Base-by-base conservation (phyloP, 768 basidiomycete genomes). In the Phaffia tasmanica region DNA sequence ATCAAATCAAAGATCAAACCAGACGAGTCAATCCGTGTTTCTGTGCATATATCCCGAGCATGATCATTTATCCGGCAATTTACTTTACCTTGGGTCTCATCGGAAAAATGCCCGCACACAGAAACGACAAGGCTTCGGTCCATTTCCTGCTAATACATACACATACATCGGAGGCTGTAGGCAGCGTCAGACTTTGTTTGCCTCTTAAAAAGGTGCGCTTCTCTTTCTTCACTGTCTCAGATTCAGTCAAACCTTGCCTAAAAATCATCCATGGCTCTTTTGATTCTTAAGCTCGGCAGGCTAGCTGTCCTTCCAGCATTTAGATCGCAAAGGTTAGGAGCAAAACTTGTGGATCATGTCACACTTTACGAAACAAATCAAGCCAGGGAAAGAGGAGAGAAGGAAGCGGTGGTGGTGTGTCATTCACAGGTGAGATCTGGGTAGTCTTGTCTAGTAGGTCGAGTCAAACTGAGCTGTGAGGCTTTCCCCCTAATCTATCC, bases 1-100 rank as follows among this genome's bases (percentile, higher is more conserved):
- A 91, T 89, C 72, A 80, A 86, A 54, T 76, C 86, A 25, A 86
- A 88, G 59, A 80, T 79, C 11, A 89, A 92, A 76, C 79, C 85
- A 71, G 89, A 91, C 76, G 80, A 82, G 88, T 86, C n/a, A 56
- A 11, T 56, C 54, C n/a, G 29, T 9, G n/a, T n/a, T n/a, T n/a
- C n/a, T n/a, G n/a, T n/a, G n/a, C n/a, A n/a, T n/a, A n/a, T n/a
- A n/a, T n/a, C n/a, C n/a, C n/a, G n/a, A n/a, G n/a, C n/a, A n/a
- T n/a, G n/a, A n/a, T n/a, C n/a, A n/a, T n/a, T n/a, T n/a, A n/a
- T n/a, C n/a, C n/a, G n/a, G n/a, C n/a, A n/a, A n/a, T n/a, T n/a
- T n/a, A n/a, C n/a, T n/a, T n/a, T n/a, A n/a, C n/a, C n/a, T n/a
- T n/a, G n/a, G n/a, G n/a, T n/a, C 48, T 29, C 54, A 23, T 48